Base-by-base conservation (phyloP, 106 monocot species). In the Acanthochlamys bracteata region DNA sequence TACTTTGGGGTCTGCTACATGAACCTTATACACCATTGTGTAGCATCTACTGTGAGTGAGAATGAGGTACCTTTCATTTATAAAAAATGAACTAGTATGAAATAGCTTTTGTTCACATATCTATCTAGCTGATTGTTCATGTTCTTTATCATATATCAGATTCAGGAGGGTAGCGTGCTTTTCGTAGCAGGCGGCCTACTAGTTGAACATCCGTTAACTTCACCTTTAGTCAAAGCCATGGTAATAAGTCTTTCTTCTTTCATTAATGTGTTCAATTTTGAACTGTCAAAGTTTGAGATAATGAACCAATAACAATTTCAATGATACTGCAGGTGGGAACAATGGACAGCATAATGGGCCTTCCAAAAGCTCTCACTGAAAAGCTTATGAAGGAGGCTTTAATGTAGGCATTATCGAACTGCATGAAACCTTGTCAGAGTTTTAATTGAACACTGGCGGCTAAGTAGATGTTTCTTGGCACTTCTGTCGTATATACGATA, bases 101-200 rank as follows among this genome's bases (percentile, higher is more conserved):
- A 33, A 33, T 33, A 33, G 33, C 33, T 33, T 1, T 33, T 33
- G 1, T 33, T 33, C 33, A 33, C 33, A 33, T 3, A 33, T 33
- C 1, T 33, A 33, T 33, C 4, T 33, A 33, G 6, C 33, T 33
- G 33, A 33, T 33, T 33, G 1, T 6, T 33, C 4, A 6, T 3
- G 33, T 33, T 33, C 33, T 33, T 33, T 6, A 6, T 33, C 33
- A 3, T 33, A 33, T 33, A 33, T 66, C 66, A 98, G 98, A 81
- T 98, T 20, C 67, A 86, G 60, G 98, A 98, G 68, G 98, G 98
- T 14, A 69, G 74, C 54, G 98, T 98, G 43, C 79, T 98, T 12
- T 83, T 92, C 79, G 98, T 98, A 76, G 98, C 91, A 4, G 98
- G 98, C 53, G 91, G 98, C 20, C 75, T 98, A 26, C 65, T 98